Evolutionary conservation across 1,139 yeast genomes (phyloP).

Genomic region (Lodderomyces oxycetoniae): DNA sequence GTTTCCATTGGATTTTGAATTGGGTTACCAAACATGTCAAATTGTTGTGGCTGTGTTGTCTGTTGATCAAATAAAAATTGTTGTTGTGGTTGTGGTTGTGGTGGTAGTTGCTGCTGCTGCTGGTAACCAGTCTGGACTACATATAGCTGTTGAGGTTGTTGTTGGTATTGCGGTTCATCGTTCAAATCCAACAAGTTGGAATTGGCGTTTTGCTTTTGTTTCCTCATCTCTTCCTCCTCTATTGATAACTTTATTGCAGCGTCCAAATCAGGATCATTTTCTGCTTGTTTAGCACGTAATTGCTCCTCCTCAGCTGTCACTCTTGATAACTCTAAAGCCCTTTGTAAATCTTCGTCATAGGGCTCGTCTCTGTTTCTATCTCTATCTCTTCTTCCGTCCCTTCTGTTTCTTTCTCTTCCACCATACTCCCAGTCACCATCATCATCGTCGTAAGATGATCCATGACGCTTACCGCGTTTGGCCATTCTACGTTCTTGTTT

Average conservation of each 20-base stretch:
- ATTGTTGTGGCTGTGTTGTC: constrained; percentile 27
- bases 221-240: constrained; percentile 83
- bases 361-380: constrained; percentile 31
- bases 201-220: constrained; percentile 44
- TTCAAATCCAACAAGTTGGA: constrained; percentile 57
- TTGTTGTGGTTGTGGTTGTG: too few species aligned
- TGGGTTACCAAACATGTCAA: constrained; percentile 80
- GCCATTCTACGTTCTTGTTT: constrained; percentile 63
- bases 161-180: constrained; percentile 18
- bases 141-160: constrained; percentile 19
- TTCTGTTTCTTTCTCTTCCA: constrained; percentile 16
- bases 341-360: constrained; percentile 76
- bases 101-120: constrained; percentile 35
- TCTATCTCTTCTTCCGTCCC: constrained; percentile 21
- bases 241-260: constrained; percentile 78
- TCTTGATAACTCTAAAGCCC: constrained; percentile 78
- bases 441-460: constrained; percentile 6
- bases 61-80: constrained; percentile 15
- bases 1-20: constrained; percentile 54
- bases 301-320: constrained; percentile 81
- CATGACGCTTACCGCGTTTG: constrained; percentile 16
- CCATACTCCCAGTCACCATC: constrained; percentile 6
- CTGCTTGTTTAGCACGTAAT: constrained; percentile 31
- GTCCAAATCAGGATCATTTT: constrained; percentile 65
- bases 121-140: constrained; percentile 34